Conservation (phyloP, 495 filamentous ascomycete species). For the Talaromyces ruber region DNA sequence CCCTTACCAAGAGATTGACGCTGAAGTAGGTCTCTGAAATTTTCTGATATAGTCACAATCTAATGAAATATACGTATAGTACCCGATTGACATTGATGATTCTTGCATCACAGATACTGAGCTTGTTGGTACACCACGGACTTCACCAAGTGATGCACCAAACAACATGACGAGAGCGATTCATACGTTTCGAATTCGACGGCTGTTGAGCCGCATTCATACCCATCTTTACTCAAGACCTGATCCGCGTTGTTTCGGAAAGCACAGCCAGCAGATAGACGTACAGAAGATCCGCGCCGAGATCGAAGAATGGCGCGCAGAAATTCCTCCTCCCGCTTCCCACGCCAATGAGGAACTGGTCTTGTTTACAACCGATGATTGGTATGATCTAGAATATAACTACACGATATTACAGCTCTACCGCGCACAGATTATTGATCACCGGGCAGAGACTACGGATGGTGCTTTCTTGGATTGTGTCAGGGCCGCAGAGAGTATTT, state of each 20-base stretch:
- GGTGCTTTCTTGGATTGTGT: slow-evolving; percentile 3
- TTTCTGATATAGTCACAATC: not conserved
- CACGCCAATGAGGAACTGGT: slow-evolving; percentile 1
- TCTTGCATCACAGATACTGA: not conserved
- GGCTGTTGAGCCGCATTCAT: slow-evolving; percentile 6
- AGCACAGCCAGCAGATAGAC: not conserved
- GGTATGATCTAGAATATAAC: slow-evolving; percentile 8
- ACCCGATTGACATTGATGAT: slow-evolving; percentile 9
- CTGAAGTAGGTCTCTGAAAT: slow-evolving; percentile 6
- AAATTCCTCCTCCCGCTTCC: not conserved
- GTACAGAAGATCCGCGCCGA: slow-evolving; percentile 4
- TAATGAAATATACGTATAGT: not conserved
- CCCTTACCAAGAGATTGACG: slow-evolving; percentile 9
- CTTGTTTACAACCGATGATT: slow-evolving; percentile 4
- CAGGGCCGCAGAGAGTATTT: slow-evolving; percentile 6
- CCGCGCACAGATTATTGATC: slow-evolving; percentile 1
- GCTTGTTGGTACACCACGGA: slow-evolving; percentile 4
- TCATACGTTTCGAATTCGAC: slow-evolving; percentile 9
- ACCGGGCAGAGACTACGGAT: not conserved
- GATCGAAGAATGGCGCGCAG: slow-evolving; percentile 6
- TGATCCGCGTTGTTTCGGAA: not conserved
- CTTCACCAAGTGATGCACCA: slow-evolving; percentile 4
- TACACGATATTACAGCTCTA: slow-evolving; percentile 7
- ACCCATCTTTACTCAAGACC: slow-evolving; percentile 6
- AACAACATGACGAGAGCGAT: slow-evolving; percentile 11